Percentiles rank a stretch among this genome's conserved stretches.
phyloP scores from a whole-genome alignment of 345 rosid species.

The Nephelium lappaceum region DNA sequence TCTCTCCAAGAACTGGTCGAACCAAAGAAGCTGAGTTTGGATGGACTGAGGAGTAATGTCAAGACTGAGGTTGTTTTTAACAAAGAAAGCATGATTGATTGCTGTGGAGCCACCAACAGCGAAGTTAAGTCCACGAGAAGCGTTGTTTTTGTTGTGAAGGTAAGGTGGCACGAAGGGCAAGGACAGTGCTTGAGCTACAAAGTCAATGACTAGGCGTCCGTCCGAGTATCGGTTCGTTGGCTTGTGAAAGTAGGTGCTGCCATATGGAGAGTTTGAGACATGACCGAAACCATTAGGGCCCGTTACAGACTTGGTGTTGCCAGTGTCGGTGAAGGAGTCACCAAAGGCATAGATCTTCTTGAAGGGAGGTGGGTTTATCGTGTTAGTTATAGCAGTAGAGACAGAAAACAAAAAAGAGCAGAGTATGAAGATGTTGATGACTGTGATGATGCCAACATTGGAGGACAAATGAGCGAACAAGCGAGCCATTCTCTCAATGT shows the following conservation, averaged over 20 bases:
- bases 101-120: constrained; percentile 94
- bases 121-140: constrained; percentile 66
- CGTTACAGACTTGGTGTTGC: constrained; percentile 64
- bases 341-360: constrained; percentile 84
- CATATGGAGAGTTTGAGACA: constrained; percentile 77
- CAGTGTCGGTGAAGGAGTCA: constrained; percentile 95
- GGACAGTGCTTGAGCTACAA: constrained; percentile 63
- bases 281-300: constrained; percentile 84
- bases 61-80: constrained; percentile 66
- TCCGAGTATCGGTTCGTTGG: constrained; percentile 94
- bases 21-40: constrained; percentile 72
- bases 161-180: constrained; percentile 84
- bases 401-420: constrained; percentile 10
- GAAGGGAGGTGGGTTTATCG: constrained; percentile 45
- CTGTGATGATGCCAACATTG: constrained; percentile 4
- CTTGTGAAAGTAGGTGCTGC: constrained; percentile 74
- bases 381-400: constrained; percentile 15
- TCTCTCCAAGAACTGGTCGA: constrained; percentile 51
- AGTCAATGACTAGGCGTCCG: constrained; percentile 86
- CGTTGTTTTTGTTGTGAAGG: constrained; percentile 33
- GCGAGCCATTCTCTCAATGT: constrained; percentile 14
- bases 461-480: not conserved
- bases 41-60: constrained; percentile 75
- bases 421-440: constrained; percentile 24
- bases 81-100: constrained; percentile 76